These are phyloP conservation scores for Puccinia polysora DNA, from an alignment of 1,284 basidiomycete genomes.

Conservation along the genomic window DNA sequence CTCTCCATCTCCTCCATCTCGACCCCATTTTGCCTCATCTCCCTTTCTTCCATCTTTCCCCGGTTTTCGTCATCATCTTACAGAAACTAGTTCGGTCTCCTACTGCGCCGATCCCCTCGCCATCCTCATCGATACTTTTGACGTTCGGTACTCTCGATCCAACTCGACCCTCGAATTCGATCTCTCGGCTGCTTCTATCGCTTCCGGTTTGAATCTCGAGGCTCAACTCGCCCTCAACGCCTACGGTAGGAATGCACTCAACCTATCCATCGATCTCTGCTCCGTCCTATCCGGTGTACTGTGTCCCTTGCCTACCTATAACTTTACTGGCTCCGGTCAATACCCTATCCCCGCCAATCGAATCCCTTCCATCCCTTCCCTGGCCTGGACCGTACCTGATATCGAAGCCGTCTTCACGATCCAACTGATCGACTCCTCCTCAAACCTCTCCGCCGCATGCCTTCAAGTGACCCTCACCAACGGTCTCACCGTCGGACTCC, in stretches of 20 bases:
- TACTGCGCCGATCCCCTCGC: conserved; percentile 51
- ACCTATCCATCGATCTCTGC: conserved; percentile 51
- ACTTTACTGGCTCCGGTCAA: conserved; percentile 50
- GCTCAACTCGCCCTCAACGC: conserved; percentile 46
- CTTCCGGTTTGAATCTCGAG: conserved; percentile 46
- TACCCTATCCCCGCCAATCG: conserved; percentile 48
- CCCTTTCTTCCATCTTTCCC: too few species aligned
- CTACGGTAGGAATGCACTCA: conserved; percentile 51
- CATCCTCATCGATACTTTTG: conserved; percentile 49
- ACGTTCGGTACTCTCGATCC: conserved; percentile 49
- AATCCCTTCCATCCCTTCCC: conserved; percentile 48
- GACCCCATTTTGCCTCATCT: too few species aligned
- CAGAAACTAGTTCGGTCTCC: conserved; percentile 50
- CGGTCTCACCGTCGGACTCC: conserved; percentile 51
- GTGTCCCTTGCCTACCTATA: conserved; percentile 52
- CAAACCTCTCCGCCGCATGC: conserved; percentile 49
- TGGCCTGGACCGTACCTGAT: conserved; percentile 52
- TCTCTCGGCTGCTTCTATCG: conserved; percentile 49
- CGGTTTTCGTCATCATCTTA: not conserved
- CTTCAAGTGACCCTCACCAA: conserved; percentile 52
- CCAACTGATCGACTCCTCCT: conserved; percentile 47
- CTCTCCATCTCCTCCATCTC: too few species aligned
- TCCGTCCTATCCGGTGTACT: conserved; percentile 48
- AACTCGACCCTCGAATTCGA: conserved; percentile 51
- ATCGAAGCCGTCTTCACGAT: conserved; percentile 52